Evolutionary conservation across 768 basidiomycete species (phyloP), one percentile per base, ranked within the genome.

Genomic region (Lactifluus pinguis): DNA sequence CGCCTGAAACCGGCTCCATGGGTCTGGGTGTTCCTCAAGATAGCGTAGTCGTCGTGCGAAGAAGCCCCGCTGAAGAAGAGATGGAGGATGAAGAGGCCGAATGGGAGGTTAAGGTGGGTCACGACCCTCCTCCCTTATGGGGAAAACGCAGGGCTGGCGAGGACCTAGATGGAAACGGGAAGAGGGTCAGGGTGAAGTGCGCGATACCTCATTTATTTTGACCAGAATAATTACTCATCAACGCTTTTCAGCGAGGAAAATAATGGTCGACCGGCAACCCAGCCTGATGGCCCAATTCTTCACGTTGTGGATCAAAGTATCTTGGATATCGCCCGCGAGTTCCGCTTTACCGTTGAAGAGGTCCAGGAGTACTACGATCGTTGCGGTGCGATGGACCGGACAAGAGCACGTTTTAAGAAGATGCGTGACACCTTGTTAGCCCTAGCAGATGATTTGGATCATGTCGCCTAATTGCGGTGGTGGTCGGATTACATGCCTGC

Each of bases 311-410:
- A 89, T 65, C 81, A 82, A 66, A 78, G 75, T 11, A 79, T 92
- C 42, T 71, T 72, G 34, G 81, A 84, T 34, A 89, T 92, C 65
- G 87, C 89, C 7, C 75, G 71, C 39, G 82, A 87, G 41, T 86
- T 76, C 66, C 77, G 83, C 53, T 92, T 92, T 69, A 87, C 87
- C 1, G 69, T 82, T 1, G 84, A 85, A 63, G 89, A 92, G 71
- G 88, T 92, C 14, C 80, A 85, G 68, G 87, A 86, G 67, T 88
- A 82, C 69, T 89, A 89, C 62, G 85, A 89, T 67, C 81, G 78
- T 62, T 85, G 80, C 60, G 84, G 85, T 14, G 87, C 89, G 66
- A 82, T 89, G 79, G 79, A 76, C 39, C 78, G 79, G 51, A 89
- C 89, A 10, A 78, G 80, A 64, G 71, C 63, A 25, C 79, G 86